Base-by-base conservation (phyloP, 805 yeast species). In the Cyberlindnera lachancei region DNA sequence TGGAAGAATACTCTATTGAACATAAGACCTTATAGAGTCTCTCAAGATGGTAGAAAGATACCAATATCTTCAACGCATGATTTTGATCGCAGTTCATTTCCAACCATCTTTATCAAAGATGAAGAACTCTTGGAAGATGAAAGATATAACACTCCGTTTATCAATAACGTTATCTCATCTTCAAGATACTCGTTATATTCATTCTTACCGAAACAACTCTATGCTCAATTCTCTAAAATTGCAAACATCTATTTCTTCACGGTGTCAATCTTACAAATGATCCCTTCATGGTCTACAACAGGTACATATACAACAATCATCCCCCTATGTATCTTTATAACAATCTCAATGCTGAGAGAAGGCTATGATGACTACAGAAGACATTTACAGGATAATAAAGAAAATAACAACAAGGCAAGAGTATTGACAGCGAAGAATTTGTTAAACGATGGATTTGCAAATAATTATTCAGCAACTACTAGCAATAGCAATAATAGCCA, bases 271-370 rank as follows among this genome's bases (percentile, higher is more conserved):
- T 64, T 92, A 64, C 98, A 92, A 54, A 79, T 90, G 88, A 79
- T 92, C 29, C 97, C 98, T 1, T 75, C 87, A 3, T 92, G 96
- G 96, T 85, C 96, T 2, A 86, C 98, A 6, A 92, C 98, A 0
- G 98, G 97, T 38, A 81, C 87, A 10, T 86, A 76, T 52, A 92
- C 97, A 4, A 92, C 98, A 2, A 90, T 92, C 46, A 69, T 88
- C 25, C 97, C 98, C 2, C 64, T 92, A 36, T 61, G 79, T 56
- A 70, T 92, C 6, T 92, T 92, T 55, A 84, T 92, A 60, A 66
- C 85, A 7, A 83, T 92, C 18, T 85, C 97, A 0, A 87, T 90
- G 59, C 72, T 80, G 7, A 71, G 97, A 44, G 98, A 92, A 59
- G 98, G 94, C 0, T 88, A 68, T 56, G 98, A 92, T 56, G 98